phyloP scores from a whole-genome alignment of 768 basidiomycete genomes.

The Zangia roseola region DNA sequence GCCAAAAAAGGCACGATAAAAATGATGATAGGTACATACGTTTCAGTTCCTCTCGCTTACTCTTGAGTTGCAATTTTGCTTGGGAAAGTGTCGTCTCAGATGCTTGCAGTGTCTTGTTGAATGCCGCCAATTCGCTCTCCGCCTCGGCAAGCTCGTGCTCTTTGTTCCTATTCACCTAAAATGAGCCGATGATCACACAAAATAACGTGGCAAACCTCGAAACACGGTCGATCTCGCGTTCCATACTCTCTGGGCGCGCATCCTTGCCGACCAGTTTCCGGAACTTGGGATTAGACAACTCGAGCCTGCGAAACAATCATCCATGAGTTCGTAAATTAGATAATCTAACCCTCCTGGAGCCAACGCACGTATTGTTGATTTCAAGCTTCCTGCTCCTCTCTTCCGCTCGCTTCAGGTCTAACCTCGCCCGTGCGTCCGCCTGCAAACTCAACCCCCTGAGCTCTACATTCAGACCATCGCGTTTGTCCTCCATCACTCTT shows the following conservation, averaged over 20 bases:
- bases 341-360: background rate
- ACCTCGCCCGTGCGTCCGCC: constrained; percentile 74
- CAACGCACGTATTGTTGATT: constrained; percentile 62
- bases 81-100: constrained; percentile 62
- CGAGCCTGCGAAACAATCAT: constrained; percentile 47
- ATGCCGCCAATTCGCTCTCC: constrained; percentile 34
- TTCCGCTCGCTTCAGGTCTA: constrained; percentile 73
- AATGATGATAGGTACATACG: constrained; percentile 36
- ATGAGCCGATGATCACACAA: background rate
- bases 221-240: constrained; percentile 63
- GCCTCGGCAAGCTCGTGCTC: constrained; percentile 54
- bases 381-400: constrained; percentile 63
- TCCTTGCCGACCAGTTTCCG: constrained; percentile 63
- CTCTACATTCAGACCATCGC: constrained; percentile 71
- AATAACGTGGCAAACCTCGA: constrained; percentile 40
- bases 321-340: background rate
- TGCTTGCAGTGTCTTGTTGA: constrained; percentile 59
- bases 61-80: constrained; percentile 57
- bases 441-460: constrained; percentile 71
- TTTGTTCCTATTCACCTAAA: constrained; percentile 51
- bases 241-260: constrained; percentile 63
- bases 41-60: constrained; percentile 61
- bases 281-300: constrained; percentile 58
- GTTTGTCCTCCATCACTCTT: constrained; percentile 62
- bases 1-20: background rate